These are phyloP conservation scores for Colletotrichum gloeosporioides DNA, from an alignment of 2,329 filamentous ascomycete species.

Conservation along the genomic window DNA sequence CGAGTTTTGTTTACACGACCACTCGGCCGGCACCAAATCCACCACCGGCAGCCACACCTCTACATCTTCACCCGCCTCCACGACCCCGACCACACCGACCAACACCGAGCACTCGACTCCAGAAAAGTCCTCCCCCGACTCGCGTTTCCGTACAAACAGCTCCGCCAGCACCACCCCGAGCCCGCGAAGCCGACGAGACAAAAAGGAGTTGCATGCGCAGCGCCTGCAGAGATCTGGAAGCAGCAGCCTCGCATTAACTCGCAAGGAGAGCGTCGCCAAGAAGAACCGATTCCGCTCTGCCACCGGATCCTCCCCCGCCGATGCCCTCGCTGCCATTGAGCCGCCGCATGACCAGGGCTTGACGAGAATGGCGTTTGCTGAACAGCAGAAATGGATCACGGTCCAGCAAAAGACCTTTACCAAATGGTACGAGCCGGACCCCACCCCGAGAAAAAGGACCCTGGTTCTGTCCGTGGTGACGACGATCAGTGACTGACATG, in stretches of 20 bases:
- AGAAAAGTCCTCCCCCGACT: conserved; percentile 25
- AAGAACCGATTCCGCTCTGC: conserved; percentile 39
- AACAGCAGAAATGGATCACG: conserved; percentile 72
- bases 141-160: conserved; percentile 25
- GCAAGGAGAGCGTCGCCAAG: conserved; percentile 30
- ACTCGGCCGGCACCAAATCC: conserved; percentile 22
- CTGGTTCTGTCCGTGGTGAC: not conserved
- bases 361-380: conserved; percentile 67
- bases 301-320: conserved; percentile 39
- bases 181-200: conserved; percentile 48
- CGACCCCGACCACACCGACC: conserved; percentile 29
- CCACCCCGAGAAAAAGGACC: conserved; percentile 6
- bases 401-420: conserved; percentile 99
- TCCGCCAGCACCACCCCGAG: conserved; percentile 27
- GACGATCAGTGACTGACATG: conserved; percentile 17
- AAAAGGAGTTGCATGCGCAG: conserved; percentile 55
- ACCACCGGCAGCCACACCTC: conserved; percentile 21
- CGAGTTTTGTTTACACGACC: conserved; percentile 48
- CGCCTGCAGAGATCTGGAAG: conserved; percentile 50
- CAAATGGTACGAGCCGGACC: conserved; percentile 69
- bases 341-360: conserved; percentile 55
- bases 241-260: conserved; percentile 37
- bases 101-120: conserved; percentile 25
- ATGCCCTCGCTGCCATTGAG: conserved; percentile 50
- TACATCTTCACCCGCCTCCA: conserved; percentile 28